Evolutionary conservation across 225 moss, liverwort and hornwort genomes (phyloP).

Genomic region (Climacium dendroides): DNA sequence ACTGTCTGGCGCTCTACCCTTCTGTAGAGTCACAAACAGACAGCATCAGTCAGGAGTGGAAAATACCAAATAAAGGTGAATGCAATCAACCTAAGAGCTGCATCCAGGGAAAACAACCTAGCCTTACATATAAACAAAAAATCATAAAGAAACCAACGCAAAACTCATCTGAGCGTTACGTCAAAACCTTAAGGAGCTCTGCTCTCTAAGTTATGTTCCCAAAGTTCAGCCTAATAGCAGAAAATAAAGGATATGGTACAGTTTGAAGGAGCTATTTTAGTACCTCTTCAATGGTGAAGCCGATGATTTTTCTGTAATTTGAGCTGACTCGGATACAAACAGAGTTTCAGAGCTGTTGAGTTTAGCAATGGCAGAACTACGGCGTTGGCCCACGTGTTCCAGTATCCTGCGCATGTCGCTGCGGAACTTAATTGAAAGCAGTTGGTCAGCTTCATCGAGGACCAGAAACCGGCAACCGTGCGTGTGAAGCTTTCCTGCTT

Average conservation of each 20-base stretch:
- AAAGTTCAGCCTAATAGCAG: background rate
- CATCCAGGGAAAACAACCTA: background rate
- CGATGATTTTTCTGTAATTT: background rate
- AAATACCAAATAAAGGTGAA: background rate
- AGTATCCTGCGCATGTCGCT: conserved; percentile 92
- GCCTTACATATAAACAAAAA: background rate
- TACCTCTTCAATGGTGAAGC: conserved; percentile 21
- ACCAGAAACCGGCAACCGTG: conserved; percentile 86
- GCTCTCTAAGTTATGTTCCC: background rate
- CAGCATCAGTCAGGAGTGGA: background rate
- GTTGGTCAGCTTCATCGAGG: conserved; percentile 88
- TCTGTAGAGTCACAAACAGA: background rate
- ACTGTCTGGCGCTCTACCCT: conserved; percentile 90
- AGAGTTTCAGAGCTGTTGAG: background rate
- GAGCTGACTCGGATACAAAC: background rate
- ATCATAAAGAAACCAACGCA: background rate
- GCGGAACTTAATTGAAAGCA: conserved; percentile 87
- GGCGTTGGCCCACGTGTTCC: conserved; percentile 93
- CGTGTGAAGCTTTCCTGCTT: conserved; percentile 89
- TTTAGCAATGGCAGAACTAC: background rate
- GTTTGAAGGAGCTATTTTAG: background rate
- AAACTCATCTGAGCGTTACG: background rate
- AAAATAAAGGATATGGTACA: no score
- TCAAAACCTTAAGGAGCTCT: background rate
- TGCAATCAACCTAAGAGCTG: background rate